phyloP scores from a whole-genome alignment of 2,329 filamentous ascomycete genomes.

The Lasiodiplodia sp. region DNA sequence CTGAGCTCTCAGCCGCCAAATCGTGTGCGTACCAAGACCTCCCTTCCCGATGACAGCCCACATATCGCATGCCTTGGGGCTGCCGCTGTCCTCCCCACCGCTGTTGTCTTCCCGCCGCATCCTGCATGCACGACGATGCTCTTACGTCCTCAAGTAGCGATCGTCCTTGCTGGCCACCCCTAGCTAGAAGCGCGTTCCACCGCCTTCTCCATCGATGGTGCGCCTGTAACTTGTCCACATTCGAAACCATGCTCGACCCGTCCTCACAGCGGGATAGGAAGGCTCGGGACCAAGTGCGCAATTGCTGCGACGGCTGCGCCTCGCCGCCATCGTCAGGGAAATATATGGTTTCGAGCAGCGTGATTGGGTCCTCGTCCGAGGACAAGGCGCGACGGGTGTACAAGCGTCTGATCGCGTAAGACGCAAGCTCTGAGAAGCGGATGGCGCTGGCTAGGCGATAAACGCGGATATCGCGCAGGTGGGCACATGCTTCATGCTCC shows the following conservation, averaged over 20 bases:
- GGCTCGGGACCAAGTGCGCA: constrained; percentile 1
- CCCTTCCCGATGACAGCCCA: too few relatives aligned
- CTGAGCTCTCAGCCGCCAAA: not conserved
- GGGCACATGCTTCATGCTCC: not conserved
- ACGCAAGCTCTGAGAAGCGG: constrained; percentile 47
- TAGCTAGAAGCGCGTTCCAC: constrained; percentile 8
- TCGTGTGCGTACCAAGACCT: not conserved
- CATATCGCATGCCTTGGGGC: not conserved
- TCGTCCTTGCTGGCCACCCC: not conserved
- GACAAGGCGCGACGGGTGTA: not conserved
- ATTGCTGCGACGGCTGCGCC: not conserved
- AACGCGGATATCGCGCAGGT: constrained; percentile 37
- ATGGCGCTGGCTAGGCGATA: constrained; percentile 45
- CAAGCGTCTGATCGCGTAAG: constrained; percentile 41
- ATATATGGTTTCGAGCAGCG: constrained; percentile 6
- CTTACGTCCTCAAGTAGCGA: constrained; percentile 10
- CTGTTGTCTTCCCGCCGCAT: not conserved
- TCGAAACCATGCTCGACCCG: not conserved
- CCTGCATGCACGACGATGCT: not conserved
- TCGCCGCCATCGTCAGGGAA: not conserved
- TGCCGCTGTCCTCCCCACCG: not conserved
- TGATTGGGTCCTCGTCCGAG: constrained; percentile 1
- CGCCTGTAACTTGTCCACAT: not conserved
- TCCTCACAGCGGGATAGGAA: constrained; percentile 1
- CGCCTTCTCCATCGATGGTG: not conserved